Evolutionary conservation across 23 red algal genomes (phyloP).

Genomic region (Gracilariopsis chorda): DNA sequence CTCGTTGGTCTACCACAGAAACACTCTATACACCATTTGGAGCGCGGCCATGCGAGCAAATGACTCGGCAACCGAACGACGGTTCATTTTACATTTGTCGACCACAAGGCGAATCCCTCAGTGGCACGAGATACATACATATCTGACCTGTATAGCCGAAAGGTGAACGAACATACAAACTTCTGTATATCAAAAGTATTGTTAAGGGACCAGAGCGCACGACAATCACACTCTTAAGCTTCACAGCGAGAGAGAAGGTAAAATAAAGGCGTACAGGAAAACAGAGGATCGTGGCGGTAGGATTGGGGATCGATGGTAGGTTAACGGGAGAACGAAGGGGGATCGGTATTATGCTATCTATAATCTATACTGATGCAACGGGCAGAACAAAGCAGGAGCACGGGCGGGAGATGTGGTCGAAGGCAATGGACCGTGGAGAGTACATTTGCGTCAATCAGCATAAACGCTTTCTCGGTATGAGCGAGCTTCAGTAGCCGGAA

Average conservation of each 20-base stretch:
- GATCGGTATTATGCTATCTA: not conserved
- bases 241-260: not conserved
- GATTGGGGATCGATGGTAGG: no score
- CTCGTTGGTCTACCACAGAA: no score
- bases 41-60: no score
- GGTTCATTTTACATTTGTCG: not conserved
- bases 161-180: no score
- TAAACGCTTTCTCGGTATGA: constrained; percentile 42
- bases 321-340: not conserved
- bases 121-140: not conserved
- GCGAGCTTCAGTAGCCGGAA: constrained; percentile 35
- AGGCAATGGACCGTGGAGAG: not conserved
- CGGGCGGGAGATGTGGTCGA: not conserved
- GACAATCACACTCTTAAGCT: not conserved
- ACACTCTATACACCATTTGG: no score
- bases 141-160: no score
- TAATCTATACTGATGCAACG: constrained; percentile 10
- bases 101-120: not conserved
- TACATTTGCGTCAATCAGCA: not conserved
- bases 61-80: not conserved
- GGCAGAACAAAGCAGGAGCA: not conserved
- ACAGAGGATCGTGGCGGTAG: no score
- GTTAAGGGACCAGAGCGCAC: constrained; percentile 8
- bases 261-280: not conserved
- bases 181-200: no score